phyloP scores from a whole-genome alignment of 495 filamentous ascomycete genomes.

The Trichoderma erinaceum region DNA sequence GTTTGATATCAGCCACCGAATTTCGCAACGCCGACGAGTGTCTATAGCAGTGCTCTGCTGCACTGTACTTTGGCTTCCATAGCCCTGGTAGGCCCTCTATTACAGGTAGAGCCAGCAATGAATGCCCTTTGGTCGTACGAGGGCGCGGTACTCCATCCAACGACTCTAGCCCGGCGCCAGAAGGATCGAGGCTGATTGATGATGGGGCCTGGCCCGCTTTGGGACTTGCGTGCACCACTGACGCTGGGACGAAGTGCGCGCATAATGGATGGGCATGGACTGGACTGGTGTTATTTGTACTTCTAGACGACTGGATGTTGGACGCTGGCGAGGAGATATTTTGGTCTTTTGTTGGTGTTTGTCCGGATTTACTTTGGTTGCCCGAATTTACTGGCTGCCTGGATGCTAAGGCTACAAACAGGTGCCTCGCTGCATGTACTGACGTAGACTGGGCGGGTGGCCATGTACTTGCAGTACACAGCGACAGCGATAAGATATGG shows the following conservation, averaged over 20 bases:
- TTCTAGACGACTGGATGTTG: neutral
- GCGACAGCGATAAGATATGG: neutral
- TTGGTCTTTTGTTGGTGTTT: neutral
- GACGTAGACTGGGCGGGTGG: neutral
- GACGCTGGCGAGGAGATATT: neutral
- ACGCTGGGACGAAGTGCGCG: neutral
- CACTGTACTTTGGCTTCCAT: neutral
- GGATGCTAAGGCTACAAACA: neutral
- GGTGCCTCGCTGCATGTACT: neutral
- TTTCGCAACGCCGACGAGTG: too few relatives aligned
- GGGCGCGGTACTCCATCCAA: neutral
- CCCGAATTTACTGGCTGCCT: neutral
- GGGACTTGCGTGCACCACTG: neutral
- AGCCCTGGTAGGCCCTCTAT: neutral
- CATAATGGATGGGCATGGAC: neutral
- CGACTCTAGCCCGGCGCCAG: constrained; percentile 6
- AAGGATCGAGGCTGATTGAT: constrained; percentile 10
- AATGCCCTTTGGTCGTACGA: neutral
- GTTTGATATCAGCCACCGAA: too few relatives aligned
- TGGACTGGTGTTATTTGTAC: neutral
- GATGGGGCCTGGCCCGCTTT: constrained; percentile 3
- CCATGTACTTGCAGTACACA: too few relatives aligned
- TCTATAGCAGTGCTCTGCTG: too few relatives aligned
- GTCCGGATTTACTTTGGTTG: neutral
- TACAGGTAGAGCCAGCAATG: neutral